Base-by-base conservation (phyloP, 2,329 filamentous ascomycete genomes). In the Scytalidium sp. region DNA sequence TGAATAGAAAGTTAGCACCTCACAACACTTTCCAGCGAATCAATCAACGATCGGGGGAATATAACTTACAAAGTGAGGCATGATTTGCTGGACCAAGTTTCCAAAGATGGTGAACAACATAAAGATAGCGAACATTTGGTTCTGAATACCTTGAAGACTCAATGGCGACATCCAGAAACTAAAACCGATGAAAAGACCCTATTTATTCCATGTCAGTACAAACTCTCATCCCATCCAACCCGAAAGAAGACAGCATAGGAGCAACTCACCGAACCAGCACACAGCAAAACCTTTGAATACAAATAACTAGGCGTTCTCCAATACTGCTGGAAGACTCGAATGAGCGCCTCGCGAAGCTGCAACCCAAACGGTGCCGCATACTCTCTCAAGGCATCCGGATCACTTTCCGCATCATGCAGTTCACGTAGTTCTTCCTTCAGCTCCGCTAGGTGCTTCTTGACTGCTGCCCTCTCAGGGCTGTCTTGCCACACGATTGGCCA, bases 51-150 rank as follows among this genome's bases (percentile, higher is more conserved):
- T 27, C 7, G 25, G 25, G 25, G 25, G 25, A 27, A 27, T 36
- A 36, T 29, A 13, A 36, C 32, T 36, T 36, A 36, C 71, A 63
- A 87, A 92, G 3, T 81, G 80, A 0, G 89, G 89, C 60, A 92
- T 86, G 1, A 92, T 75, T 59, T 92, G 87, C 60, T 91, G 86
- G 52, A 91, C 87, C 1, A 92, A 70, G 0, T 87, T 85, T 1
- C 87, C 86, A 1, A 80, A 79, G 56, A 93, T 87, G 13, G 84
- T 88, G 3, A 92, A 73, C 0, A 85, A 85, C 78, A 91, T 84
- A 68, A 93, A 93, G 50, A 87, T 75, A 7, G 85, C 85, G 69
- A 93, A 92, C 3, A 93, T 74, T 13, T 86, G 77, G 42, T 83
- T 85, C 66, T 89, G 85, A 71, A 86, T 81, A 56, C 86, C 84